Percentiles rank a stretch among this genome's conserved stretches.
These are phyloP conservation scores for Talaromyces sp. DNA, from an alignment of 2,329 filamentous ascomycete genomes.

Conservation along the genomic window DNA sequence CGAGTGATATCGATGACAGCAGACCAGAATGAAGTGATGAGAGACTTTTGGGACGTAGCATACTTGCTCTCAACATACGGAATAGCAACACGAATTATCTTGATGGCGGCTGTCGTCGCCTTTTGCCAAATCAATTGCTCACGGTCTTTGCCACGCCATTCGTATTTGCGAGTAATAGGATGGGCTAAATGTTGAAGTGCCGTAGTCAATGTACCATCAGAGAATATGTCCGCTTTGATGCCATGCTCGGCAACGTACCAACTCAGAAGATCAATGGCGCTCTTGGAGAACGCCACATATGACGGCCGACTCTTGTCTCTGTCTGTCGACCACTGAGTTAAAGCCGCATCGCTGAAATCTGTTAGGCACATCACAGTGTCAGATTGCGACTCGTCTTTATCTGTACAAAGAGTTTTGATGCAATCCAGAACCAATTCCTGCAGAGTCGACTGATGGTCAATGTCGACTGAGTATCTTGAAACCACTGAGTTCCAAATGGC, in stretches of 20 bases:
- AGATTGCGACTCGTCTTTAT: slow-evolving; percentile 37
- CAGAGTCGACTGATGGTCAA: slow-evolving; percentile 37
- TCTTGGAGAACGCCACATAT: slow-evolving; percentile 85
- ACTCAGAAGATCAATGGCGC: slow-evolving; percentile 66
- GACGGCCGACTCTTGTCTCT: slow-evolving; percentile 59
- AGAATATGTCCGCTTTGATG: slow-evolving; percentile 64
- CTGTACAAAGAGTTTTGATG: slow-evolving; percentile 33
- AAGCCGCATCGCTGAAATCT: slow-evolving; percentile 63
- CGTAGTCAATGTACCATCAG: slow-evolving; percentile 61
- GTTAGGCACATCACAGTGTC: slow-evolving; percentile 51
- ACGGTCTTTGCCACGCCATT: slow-evolving; percentile 68
- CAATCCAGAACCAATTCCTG: slow-evolving; percentile 35
- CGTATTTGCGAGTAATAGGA: slow-evolving; percentile 76
- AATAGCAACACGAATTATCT: slow-evolving; percentile 65
- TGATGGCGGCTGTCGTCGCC: slow-evolving; percentile 67
- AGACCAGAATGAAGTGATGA: slow-evolving; percentile 64
- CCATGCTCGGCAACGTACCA: slow-evolving; percentile 41
- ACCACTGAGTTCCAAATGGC: slow-evolving; percentile 67
- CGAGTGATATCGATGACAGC: slow-evolving; percentile 62
- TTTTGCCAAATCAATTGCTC: slow-evolving; percentile 72
- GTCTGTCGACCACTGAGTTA: slow-evolving; percentile 36
- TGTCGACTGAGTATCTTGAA: slow-evolving; percentile 38
- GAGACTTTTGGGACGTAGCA: slow-evolving; percentile 28
- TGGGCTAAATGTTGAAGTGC: slow-evolving; percentile 65
- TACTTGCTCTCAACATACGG: slow-evolving; percentile 53